Evolutionary conservation across 768 basidiomycete species (phyloP).

Genomic region (Macrolepiota dolichaula): DNA sequence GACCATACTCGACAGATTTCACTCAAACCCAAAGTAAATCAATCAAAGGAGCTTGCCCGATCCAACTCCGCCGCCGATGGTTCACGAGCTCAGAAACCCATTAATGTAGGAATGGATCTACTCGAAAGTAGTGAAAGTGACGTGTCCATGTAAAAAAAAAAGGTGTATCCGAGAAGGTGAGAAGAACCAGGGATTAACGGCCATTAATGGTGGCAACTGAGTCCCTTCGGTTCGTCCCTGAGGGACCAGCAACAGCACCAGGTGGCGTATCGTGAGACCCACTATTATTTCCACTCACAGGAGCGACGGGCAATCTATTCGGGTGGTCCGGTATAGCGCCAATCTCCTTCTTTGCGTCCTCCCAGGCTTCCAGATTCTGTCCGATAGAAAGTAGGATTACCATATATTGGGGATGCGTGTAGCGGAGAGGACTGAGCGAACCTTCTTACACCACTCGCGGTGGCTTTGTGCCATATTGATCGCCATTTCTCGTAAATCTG

Average conservation of each 20-base stretch:
- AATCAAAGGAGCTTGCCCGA: not conserved
- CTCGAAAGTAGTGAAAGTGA: not conserved
- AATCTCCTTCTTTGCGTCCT: conserved; percentile 91
- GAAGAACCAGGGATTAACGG: conserved; percentile 24
- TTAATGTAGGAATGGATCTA: not conserved
- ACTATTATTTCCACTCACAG: conserved; percentile 18
- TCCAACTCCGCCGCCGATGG: not conserved
- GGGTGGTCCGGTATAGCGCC: conserved; percentile 89
- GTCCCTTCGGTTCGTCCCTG: conserved; percentile 49
- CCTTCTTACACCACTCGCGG: conserved; percentile 97
- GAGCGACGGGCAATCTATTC: conserved; percentile 54
- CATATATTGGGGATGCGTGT: not conserved
- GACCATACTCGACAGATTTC: not conserved
- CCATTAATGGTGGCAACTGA: conserved; percentile 74
- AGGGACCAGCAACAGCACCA: conserved; percentile 24
- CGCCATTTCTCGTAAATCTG: conserved; percentile 91
- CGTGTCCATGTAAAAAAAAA: too few relatives aligned
- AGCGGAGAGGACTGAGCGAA: conserved; percentile 25
- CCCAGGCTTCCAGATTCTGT: conserved; percentile 96
- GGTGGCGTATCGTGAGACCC: conserved; percentile 24
- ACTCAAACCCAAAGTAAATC: not conserved
- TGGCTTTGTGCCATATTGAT: conserved; percentile 89
- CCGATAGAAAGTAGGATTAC: not conserved
- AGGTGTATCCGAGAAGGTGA: not conserved
- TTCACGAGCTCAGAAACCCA: not conserved